A percentile compares a stretch with the other conserved stretches of the same genome.
These are phyloP conservation scores for Chimonanthus salicifolius DNA, from an alignment of 164 flowering plant genomes.

Conservation along the genomic window DNA sequence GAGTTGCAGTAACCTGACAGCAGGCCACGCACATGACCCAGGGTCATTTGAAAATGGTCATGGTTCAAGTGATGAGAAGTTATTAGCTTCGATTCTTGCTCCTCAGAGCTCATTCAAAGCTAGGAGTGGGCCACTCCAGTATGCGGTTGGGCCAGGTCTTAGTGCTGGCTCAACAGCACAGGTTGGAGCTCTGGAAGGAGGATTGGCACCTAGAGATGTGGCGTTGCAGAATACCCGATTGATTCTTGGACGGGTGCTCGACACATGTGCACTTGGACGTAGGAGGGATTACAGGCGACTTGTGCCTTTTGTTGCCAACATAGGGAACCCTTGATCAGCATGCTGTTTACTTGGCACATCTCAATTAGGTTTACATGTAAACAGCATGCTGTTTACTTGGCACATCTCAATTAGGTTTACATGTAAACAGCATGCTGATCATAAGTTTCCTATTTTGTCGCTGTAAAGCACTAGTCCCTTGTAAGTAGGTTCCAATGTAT, in stretches of 20 bases:
- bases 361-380: too few relatives aligned
- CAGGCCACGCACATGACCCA: conserved; percentile 50
- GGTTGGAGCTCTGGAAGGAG: conserved; percentile 39
- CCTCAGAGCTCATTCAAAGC: conserved; percentile 82
- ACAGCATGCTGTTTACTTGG: not conserved
- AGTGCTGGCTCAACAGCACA: conserved; percentile 31
- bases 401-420: not conserved
- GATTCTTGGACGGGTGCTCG: conserved; percentile 86
- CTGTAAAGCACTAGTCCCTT: too few relatives aligned
- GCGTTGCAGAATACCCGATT: conserved; percentile 83
- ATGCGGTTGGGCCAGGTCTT: conserved; percentile 41
- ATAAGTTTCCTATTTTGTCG: too few relatives aligned
- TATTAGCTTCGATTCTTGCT: conserved; percentile 25
- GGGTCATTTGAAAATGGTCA: conserved; percentile 57
- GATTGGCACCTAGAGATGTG: conserved; percentile 54
- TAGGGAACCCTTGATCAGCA: conserved; percentile 27
- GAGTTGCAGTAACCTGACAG: conserved; percentile 76
- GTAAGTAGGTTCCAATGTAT: too few relatives aligned
- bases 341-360: not conserved
- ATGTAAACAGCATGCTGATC: too few relatives aligned
- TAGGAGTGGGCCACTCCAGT: conserved; percentile 83
- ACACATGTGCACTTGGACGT: conserved; percentile 72
- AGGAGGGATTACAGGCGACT: conserved; percentile 79
- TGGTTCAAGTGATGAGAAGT: conserved; percentile 54
- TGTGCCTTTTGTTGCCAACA: conserved; percentile 78